Conservation (phyloP, 129 eudicot species). For the Lactuca sativa region DNA sequence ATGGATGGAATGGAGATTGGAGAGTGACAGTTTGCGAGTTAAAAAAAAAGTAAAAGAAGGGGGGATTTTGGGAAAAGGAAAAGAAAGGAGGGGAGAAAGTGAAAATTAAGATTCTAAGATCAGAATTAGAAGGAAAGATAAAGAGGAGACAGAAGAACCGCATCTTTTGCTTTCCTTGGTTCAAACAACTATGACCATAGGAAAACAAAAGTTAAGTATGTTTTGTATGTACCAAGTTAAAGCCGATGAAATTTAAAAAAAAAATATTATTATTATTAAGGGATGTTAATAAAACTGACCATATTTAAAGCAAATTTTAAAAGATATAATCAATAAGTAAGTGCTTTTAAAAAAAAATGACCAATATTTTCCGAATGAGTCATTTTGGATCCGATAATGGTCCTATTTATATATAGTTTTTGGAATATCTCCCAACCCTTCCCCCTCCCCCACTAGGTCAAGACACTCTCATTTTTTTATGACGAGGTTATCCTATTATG, state of each 20-base stretch:
- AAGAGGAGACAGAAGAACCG: conserved; percentile 15
- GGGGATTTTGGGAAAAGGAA: conserved; percentile 14
- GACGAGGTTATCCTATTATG: no score
- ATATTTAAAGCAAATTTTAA: no score
- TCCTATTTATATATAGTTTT: no score
- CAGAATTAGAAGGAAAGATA: conserved; percentile 34
- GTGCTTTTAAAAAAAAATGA: no score
- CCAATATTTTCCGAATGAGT: no score
- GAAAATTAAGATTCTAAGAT: conserved; percentile 38
- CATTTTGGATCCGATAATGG: no score
- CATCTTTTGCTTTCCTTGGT: conserved; percentile 14
- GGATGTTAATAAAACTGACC: no score
- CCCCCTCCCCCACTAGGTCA: no score
- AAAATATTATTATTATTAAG: no score
- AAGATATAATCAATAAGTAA: no score
- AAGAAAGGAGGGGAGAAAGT: conserved; percentile 26
- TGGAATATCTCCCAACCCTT: no score
- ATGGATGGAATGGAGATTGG: conserved; percentile 15
- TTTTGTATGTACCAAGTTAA: not conserved
- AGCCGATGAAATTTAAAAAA: not conserved
- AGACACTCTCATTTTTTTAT: no score
- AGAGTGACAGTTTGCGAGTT: conserved; percentile 36
- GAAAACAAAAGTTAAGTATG: not conserved
- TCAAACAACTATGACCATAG: not conserved
- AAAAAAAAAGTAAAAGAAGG: conserved; percentile 10